Base-by-base conservation (phyloP, 164 flowering plant species). In the Brasenia schreberi region DNA sequence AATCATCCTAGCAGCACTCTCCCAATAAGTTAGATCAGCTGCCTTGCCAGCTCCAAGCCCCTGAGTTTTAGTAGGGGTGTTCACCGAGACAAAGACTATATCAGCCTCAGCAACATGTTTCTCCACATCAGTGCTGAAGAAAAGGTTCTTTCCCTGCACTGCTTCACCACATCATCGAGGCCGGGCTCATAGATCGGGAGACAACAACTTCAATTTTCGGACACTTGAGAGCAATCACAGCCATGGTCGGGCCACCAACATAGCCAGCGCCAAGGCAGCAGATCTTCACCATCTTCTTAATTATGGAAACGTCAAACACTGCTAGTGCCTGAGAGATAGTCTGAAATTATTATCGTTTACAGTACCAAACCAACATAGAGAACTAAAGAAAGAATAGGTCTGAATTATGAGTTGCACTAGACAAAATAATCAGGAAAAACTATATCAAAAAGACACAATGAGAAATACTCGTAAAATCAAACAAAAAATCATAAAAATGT, bases 1-100 rank as follows among this genome's bases (percentile, higher is more conserved):
- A 49, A 91, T 89, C 94, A 89, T 89, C 6, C 97, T 90, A 19
- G 95, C 96, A 0, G 96, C 97, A 65, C 92, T 85, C 80, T 91
- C 97, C 97, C 97, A 89, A 72, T 91, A 91, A 1, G 97, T 91
- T 43, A 91, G 77, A 74, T 91, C 97, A 16, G 93, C 92, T 67
- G 97, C 95, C 72, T 90, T 90, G 64, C 96, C 97, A n/a, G 96
- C 97, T 64, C 97, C 97, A 69, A 91, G 91, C 14, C 97, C 96
- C 9, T 78, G 78, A 18, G 96, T 91, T 65, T 91, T 91, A 59
- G 97, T 91, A 7, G 93, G 97, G 59, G 90, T 88, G 72, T 90
- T 90, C 52, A 90, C 96, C 5, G 96, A 90, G 44, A 88, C 95
- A 69, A 90, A 90, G 16, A 91, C 82, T 18, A 91, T 91, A 71